Base-by-base conservation (phyloP, 208 protist species). In the Leptomonas pyrrhocoris region DNA sequence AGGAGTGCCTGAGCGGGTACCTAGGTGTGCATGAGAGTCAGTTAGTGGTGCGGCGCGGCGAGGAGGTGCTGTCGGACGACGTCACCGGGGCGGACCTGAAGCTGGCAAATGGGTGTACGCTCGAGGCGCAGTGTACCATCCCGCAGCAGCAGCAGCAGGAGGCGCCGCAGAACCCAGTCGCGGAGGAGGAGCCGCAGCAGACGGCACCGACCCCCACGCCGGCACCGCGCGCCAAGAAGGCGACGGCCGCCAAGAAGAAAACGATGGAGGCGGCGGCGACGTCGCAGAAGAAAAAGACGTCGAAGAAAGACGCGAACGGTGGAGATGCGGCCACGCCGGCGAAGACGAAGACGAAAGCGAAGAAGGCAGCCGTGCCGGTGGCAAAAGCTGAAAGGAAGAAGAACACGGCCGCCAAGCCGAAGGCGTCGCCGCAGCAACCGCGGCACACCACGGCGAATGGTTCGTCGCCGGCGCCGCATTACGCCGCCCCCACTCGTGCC, bases 31-130 rank as follows among this genome's bases (percentile, higher is more conserved):
- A 54, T n/a, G 38, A 70, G 43, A 56, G 70, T 18, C 48, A 71
- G 64, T 48, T 67, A 9, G 75, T 51, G 36, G 70, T 77, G n/a
- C 53, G 56, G 23, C 60, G 64, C 23, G 45, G 65, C 58, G 48
- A 58, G 27, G 23, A 65, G 28, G 76, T 69, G 49, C 49, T 65
- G 34, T 21, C 57, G 49, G 56, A 66, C 12, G 54, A 55, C 31
- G 60, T 45, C 4, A 65, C 60, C 30, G 60, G 60, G 0, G 60
- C 43, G 1, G 19, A 7, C 25, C 45, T 65, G 9, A 45, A 30
- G 2, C 60, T 65, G 6, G 28, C 7, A 19, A 64, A 53, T 27
- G 58, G 58, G 6, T 64, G 58, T 42, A 50, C 45, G n/a, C 46
- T 65, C 30, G 60, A 65, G 46, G 60, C 31, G 46, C 60, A 65